Conservation (phyloP, 1,139 yeast genomes). For the Yamadazyma kanchanaburiensis region DNA sequence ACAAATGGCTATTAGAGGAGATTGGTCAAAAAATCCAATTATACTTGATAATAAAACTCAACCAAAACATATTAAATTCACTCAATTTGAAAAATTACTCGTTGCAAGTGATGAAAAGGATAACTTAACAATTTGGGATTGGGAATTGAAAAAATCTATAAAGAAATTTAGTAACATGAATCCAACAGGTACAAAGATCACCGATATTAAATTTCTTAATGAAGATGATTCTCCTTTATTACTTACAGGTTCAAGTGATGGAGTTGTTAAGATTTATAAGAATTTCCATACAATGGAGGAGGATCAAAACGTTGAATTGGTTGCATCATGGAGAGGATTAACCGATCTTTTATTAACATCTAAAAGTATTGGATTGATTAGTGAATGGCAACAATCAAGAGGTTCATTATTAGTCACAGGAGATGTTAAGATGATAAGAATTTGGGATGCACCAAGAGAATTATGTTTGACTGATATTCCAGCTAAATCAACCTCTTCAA, state of each 20-base stretch:
- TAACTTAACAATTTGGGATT: slow-evolving; percentile 83
- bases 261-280: slow-evolving; percentile 81
- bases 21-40: slow-evolving; percentile 72
- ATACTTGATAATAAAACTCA: slow-evolving; percentile 72
- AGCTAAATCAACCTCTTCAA: slow-evolving; percentile 85
- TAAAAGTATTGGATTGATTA: slow-evolving; percentile 76
- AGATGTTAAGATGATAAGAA: slow-evolving; percentile 84
- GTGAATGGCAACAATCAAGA: slow-evolving; percentile 97
- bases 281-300: slow-evolving; percentile 54
- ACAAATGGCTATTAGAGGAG: slow-evolving; percentile 76
- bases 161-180: slow-evolving; percentile 79
- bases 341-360: slow-evolving; percentile 81
- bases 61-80: slow-evolving; percentile 73
- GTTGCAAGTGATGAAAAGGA: slow-evolving; percentile 85
- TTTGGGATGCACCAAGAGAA: slow-evolving; percentile 98
- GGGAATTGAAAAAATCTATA: slow-evolving; percentile 59
- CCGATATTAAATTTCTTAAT: slow-evolving; percentile 81
- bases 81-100: slow-evolving; percentile 86
- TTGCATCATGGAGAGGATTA: slow-evolving; percentile 91
- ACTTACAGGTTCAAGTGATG: slow-evolving; percentile 90
- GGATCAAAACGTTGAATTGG: slow-evolving; percentile 48
- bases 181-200: slow-evolving; percentile 83
- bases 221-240: slow-evolving; percentile 89
- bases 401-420: slow-evolving; percentile 93
- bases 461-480: slow-evolving; percentile 84